Evolutionary conservation across 202 grass and related monocot genomes (phyloP).

Genomic region (Bolboschoenoplectus hybrid): DNA sequence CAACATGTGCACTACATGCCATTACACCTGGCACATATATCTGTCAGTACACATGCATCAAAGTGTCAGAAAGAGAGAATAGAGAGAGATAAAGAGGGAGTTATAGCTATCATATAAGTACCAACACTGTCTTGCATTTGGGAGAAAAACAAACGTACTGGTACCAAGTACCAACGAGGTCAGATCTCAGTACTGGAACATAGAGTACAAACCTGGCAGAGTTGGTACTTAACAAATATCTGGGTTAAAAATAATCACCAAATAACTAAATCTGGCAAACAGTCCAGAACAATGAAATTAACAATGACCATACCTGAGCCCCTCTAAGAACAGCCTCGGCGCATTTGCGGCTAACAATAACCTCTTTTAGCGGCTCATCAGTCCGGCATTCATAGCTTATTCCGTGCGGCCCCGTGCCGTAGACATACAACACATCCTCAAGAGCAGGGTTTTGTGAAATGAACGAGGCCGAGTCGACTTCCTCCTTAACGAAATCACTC

Average conservation of each 20-base stretch:
- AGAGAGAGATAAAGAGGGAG: background rate
- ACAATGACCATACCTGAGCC: slow-evolving; percentile 64
- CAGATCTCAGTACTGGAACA: background rate
- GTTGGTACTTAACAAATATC: background rate
- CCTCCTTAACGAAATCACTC: slow-evolving; percentile 39
- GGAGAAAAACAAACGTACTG: background rate
- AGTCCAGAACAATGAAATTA: background rate
- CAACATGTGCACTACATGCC: slow-evolving; percentile 96
- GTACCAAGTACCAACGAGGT: slow-evolving; percentile 3
- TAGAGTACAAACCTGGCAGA: background rate
- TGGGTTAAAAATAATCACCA: background rate
- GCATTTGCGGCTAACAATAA: slow-evolving; percentile 95
- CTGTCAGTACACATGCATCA: slow-evolving; percentile 47
- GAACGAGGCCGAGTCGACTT: slow-evolving; percentile 29
- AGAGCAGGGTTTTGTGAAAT: slow-evolving; percentile 67
- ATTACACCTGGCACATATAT: slow-evolving; percentile 90
- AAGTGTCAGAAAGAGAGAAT: background rate
- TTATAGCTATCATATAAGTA: background rate
- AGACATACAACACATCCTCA: slow-evolving; percentile 75
- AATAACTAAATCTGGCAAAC: background rate
- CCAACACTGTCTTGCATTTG: slow-evolving; percentile 24
- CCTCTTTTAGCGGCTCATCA: slow-evolving; percentile 62
- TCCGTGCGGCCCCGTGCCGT: slow-evolving; percentile 79
- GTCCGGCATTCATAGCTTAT: slow-evolving; percentile 45
- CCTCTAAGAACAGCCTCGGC: slow-evolving; percentile 96